Conservation (phyloP, 1,284 basidiomycete species). For the Phenoliferia sp. region DNA sequence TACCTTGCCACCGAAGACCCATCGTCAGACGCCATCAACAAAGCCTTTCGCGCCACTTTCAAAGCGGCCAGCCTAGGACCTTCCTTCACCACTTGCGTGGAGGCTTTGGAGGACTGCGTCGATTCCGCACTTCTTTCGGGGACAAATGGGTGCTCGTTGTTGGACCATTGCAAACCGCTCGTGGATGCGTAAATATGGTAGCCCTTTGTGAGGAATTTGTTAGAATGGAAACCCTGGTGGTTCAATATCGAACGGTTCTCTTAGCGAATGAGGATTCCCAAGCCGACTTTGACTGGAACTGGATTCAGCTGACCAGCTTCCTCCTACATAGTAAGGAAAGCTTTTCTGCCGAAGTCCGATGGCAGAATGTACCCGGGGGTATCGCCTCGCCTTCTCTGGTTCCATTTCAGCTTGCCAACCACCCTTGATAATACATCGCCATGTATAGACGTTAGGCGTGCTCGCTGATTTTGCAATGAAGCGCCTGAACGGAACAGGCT, state of each 20-base stretch:
- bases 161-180: slow-evolving; percentile 11
- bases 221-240: not conserved
- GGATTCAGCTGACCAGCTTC: too few species aligned
- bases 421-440: too few species aligned
- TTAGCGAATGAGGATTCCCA: too few species aligned
- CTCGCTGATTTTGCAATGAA: too few species aligned
- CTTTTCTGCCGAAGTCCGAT: too few species aligned
- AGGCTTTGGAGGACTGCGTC: slow-evolving; percentile 20
- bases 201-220: not conserved
- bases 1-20: slow-evolving; percentile 6
- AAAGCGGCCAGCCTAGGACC: slow-evolving; percentile 9
- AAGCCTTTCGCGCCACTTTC: slow-evolving; percentile 8
- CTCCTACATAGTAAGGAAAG: too few species aligned
- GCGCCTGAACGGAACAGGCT: too few species aligned
- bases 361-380: too few species aligned
- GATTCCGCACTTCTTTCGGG: slow-evolving; percentile 3
- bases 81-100: slow-evolving; percentile 10
- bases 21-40: not conserved
- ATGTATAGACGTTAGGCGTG: too few species aligned
- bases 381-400: too few species aligned
- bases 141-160: slow-evolving; percentile 1
- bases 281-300: too few species aligned
- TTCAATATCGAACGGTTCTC: not conserved
- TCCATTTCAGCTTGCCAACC: too few species aligned
- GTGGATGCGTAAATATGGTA: not conserved